Evolutionary conservation across 2,329 filamentous ascomycete genomes (phyloP).

Genomic region (Apiospora sp.): DNA sequence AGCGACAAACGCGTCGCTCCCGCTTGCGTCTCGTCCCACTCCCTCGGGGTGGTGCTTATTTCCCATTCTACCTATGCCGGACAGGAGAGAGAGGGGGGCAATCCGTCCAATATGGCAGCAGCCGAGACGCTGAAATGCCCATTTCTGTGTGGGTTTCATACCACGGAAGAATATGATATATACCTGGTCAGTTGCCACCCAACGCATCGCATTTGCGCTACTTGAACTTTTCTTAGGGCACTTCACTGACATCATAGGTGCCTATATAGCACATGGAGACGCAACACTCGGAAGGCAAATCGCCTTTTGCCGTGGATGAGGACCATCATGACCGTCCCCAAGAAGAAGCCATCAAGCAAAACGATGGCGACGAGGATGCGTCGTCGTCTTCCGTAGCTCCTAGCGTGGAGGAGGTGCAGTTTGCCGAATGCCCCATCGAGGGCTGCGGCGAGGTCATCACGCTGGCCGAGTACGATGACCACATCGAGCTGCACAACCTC

Average conservation of each 20-base stretch:
- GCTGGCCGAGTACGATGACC: conserved; percentile 60
- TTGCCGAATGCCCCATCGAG: conserved; percentile 61
- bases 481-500: conserved; percentile 65
- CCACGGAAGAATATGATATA: conserved; percentile 46
- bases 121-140: conserved; percentile 41
- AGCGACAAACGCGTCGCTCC: conserved; percentile 1
- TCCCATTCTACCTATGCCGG: background rate
- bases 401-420: conserved; percentile 45
- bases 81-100: background rate
- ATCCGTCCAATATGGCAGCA: background rate
- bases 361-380: background rate
- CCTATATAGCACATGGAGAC: conserved; percentile 42
- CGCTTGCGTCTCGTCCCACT: background rate
- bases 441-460: conserved; percentile 67
- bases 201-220: background rate
- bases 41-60: background rate
- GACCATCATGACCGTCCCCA: background rate
- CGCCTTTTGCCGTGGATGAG: conserved; percentile 35
- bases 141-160: conserved; percentile 46
- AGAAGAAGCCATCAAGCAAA: background rate
- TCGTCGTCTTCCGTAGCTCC: conserved; percentile 25
- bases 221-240: background rate
- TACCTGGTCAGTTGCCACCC: conserved; percentile 42
- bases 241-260: conserved; percentile 3
- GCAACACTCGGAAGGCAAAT: conserved; percentile 37